Conservation (phyloP, 352 stramenopile species). For the Pythium insidiosum region DNA sequence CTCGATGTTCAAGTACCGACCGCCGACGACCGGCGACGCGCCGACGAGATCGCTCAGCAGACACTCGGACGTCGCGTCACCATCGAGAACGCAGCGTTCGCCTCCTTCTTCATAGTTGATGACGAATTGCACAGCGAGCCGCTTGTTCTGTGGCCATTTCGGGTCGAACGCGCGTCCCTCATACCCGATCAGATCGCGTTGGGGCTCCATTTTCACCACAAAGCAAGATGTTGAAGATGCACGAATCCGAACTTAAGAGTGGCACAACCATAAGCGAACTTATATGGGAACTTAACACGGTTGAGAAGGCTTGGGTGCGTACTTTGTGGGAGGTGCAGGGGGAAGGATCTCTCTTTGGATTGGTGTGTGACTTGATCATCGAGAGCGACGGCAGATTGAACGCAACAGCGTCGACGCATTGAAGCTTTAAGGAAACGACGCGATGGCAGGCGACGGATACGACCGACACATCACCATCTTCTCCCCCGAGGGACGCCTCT, state of each 20-base stretch:
- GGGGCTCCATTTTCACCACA: slow-evolving; percentile 14
- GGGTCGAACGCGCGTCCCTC: slow-evolving; percentile 57
- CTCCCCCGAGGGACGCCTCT: slow-evolving; percentile 96
- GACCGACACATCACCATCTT: slow-evolving; percentile 98
- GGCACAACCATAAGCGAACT: no score
- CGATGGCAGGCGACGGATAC: slow-evolving; percentile 88
- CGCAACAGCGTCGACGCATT: no score
- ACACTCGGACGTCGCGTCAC: slow-evolving; percentile 85
- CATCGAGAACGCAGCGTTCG: slow-evolving; percentile 91
- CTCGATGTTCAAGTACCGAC: slow-evolving; percentile 92
- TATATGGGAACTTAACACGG: no score
- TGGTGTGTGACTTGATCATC: no score
- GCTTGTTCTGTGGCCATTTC: slow-evolving; percentile 76
- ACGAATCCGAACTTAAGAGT: no score
- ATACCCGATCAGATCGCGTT: slow-evolving; percentile 87
- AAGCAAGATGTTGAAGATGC: no score
- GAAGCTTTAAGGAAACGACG: no score
- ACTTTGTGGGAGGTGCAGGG: no score
- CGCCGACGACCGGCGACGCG: slow-evolving; percentile 49
- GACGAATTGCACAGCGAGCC: slow-evolving; percentile 91
- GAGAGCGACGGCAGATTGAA: no score
- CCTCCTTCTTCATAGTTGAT: slow-evolving; percentile 97
- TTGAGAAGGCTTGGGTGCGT: no score
- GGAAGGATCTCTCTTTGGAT: no score
- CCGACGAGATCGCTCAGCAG: slow-evolving; percentile 92